These are phyloP conservation scores for Lepraria neglecta DNA, from an alignment of 495 filamentous ascomycete species.

Conservation along the genomic window DNA sequence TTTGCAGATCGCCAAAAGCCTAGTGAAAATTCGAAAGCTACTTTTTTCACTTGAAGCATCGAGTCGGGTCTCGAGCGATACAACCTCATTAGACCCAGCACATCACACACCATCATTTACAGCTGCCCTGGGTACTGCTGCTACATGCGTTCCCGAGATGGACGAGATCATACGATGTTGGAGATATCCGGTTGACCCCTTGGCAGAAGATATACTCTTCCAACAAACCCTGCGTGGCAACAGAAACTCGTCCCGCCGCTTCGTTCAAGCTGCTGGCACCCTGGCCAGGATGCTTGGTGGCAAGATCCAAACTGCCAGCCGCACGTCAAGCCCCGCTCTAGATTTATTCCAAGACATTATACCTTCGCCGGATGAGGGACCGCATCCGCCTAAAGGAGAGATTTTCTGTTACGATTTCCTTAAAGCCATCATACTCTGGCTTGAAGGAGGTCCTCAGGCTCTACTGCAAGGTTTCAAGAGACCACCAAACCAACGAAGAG, in stretches of 20 bases:
- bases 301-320: slow-evolving; percentile 34
- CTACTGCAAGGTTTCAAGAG: slow-evolving; percentile 52
- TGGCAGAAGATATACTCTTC: slow-evolving; percentile 43
- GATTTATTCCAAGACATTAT: slow-evolving; percentile 41
- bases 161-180: slow-evolving; percentile 50
- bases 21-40: slow-evolving; percentile 52
- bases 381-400: slow-evolving; percentile 39
- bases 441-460: slow-evolving; percentile 49
- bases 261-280: slow-evolving; percentile 63
- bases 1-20: slow-evolving; percentile 48
- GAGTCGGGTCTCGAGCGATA: slow-evolving; percentile 26
- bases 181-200: slow-evolving; percentile 56
- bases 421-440: slow-evolving; percentile 57
- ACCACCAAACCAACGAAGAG: slow-evolving; percentile 31
- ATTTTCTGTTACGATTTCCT: slow-evolving; percentile 60
- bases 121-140: slow-evolving; percentile 42
- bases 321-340: slow-evolving; percentile 28
- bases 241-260: slow-evolving; percentile 54
- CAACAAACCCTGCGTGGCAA: slow-evolving; percentile 53
- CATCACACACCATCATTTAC: slow-evolving; percentile 43
- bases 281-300: slow-evolving; percentile 51
- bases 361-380: slow-evolving; percentile 45
- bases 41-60: slow-evolving; percentile 49
- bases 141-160: slow-evolving; percentile 48
- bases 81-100: slow-evolving; percentile 27